Conservation (phyloP, 768 basidiomycete species). For the Leucogyrophana mollusca region DNA sequence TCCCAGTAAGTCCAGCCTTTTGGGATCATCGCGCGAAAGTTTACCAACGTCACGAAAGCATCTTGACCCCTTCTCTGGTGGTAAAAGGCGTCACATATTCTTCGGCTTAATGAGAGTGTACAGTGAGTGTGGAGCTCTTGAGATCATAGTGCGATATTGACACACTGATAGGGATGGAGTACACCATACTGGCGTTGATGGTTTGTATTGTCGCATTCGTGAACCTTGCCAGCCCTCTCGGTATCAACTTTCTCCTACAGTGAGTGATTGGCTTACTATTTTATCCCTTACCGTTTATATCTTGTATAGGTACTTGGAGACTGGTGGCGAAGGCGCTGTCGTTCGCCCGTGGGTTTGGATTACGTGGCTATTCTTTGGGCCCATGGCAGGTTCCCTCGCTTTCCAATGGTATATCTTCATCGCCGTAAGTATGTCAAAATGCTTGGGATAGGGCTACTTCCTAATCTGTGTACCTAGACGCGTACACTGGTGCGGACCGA, state of each 20-base stretch:
- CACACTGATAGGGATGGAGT: slow-evolving; percentile 4
- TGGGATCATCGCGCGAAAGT: not conserved
- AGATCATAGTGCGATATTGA: not conserved
- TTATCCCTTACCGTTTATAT: not conserved
- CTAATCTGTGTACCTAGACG: slow-evolving; percentile 23
- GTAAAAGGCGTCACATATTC: slow-evolving; percentile 11
- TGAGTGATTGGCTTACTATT: slow-evolving; percentile 10
- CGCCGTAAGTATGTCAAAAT: slow-evolving; percentile 17
- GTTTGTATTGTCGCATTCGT: slow-evolving; percentile 13
- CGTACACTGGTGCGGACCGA: slow-evolving; percentile 48
- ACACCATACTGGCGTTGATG: slow-evolving; percentile 4
- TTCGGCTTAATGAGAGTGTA: slow-evolving; percentile 13
- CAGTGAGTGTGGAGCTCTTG: not conserved
- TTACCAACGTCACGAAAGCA: slow-evolving; percentile 16
- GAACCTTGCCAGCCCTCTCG: slow-evolving; percentile 26
- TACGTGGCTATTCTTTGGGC: slow-evolving; percentile 46
- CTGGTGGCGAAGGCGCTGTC: slow-evolving; percentile 41
- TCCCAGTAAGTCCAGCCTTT: slow-evolving; percentile 19
- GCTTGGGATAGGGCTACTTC: slow-evolving; percentile 4
- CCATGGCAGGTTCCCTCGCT: slow-evolving; percentile 38
- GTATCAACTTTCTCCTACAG: slow-evolving; percentile 30
- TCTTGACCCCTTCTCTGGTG: slow-evolving; percentile 19
- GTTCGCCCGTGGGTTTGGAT: slow-evolving; percentile 76
- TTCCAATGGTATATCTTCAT: slow-evolving; percentile 55
- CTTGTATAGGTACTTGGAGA: slow-evolving; percentile 53